Base-by-base conservation (phyloP, 805 yeast species). In the Metschnikowia shivogae region DNA sequence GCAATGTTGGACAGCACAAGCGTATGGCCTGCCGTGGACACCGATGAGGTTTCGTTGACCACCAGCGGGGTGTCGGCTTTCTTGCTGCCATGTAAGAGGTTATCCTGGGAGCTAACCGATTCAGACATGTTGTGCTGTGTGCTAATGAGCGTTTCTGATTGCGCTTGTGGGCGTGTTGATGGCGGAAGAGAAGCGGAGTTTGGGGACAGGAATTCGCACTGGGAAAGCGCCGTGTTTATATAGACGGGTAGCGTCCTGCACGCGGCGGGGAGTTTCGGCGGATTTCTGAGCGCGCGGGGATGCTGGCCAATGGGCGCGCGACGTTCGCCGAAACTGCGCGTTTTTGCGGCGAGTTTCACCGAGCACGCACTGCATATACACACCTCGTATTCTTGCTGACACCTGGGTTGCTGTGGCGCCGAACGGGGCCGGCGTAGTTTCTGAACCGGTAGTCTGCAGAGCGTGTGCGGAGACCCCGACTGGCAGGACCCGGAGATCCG, bases 61-160 rank as follows among this genome's bases (percentile, higher is more conserved):
- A 44, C 38, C 49, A 50, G 44, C 2, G 48, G 37, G 17, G 49
- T 34, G 9, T 36, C 40, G 14, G 38, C 36, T 31, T 27, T 32
- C 40, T 44, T 42, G 34, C 7, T 19, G 35, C 20, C 30, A n/a
- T 20, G 20, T 9, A 40, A 19, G 26, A 45, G 38, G 13, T 43
- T 31, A 6, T 47, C 54, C 29, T 22, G 42, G 12, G 53, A 49
- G 14, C 36, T 37, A 5, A 41, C 34, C 5, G 52, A 44, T 8
- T 27, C 26, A 7, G 48, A 22, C 48, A 41, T 42, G n/a, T 31
- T 6, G 32, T 14, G 19, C 29, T 44, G 14, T 36, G 36, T 36
- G 36, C 33, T n/a, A 4, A 22, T 22, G 26, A 22, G 26, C 26
- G 2, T 22, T 22, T 22, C 26, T 22, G 8, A 22, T 22, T 22